phyloP scores from a whole-genome alignment of 139 green algal genomes.

The Micractinium sp. region DNA sequence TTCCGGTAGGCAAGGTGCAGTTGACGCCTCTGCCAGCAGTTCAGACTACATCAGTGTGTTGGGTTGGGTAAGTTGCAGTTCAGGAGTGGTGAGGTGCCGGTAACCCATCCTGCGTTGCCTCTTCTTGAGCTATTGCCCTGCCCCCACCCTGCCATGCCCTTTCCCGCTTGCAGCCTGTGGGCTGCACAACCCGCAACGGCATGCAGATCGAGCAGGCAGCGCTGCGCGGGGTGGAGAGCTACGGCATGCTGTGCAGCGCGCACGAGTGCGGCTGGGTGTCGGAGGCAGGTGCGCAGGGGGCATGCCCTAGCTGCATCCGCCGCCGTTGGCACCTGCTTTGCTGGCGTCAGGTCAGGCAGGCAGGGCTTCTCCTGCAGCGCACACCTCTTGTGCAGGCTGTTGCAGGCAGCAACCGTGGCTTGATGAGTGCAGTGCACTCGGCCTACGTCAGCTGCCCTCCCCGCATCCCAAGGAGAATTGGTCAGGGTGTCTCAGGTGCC shows the following conservation, averaged over 20 bases:
- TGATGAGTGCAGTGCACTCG: background rate
- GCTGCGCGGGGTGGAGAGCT: constrained; percentile 75
- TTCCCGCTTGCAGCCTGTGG: constrained; percentile 53
- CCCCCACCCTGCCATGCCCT: background rate
- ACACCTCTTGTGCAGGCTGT: too few species aligned
- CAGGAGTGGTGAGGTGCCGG: too few species aligned
- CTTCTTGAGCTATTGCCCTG: background rate
- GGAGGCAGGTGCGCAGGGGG: constrained; percentile 4
- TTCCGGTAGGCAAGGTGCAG: too few species aligned
- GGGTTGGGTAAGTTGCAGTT: background rate
- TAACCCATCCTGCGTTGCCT: background rate
- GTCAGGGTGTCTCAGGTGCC: too few species aligned
- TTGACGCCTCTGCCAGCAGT: too few species aligned
- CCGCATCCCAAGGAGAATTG: too few species aligned
- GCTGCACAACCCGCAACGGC: constrained; percentile 66
- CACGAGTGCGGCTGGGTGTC: constrained; percentile 79
- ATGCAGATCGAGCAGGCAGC: constrained; percentile 61
- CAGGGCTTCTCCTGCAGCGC: too few species aligned
- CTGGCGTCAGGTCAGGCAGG: too few species aligned
- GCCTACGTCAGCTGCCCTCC: too few species aligned
- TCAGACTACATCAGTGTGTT: background rate
- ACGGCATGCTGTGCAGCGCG: constrained; percentile 86
- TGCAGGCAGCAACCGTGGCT: background rate
- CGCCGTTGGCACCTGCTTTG: constrained; percentile 36
- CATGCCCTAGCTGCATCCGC: constrained; percentile 33